These are phyloP conservation scores for Mortierella polycephala DNA, from an alignment of 371 early-diverging fungal species.

Conservation along the genomic window DNA sequence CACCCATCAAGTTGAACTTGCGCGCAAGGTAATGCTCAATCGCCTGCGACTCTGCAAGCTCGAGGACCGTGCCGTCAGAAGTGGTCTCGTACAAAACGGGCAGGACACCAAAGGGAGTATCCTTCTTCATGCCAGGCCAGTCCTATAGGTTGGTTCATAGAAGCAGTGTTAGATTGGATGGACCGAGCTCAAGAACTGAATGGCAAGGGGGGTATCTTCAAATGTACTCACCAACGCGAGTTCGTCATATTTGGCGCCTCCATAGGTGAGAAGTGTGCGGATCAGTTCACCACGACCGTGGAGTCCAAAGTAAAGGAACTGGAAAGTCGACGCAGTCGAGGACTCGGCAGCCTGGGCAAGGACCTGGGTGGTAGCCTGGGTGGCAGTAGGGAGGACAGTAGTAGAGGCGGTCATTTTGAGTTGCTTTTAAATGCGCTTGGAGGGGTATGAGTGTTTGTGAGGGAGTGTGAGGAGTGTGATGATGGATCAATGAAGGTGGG, in stretches of 20 bases:
- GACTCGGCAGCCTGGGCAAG: conserved; percentile 27
- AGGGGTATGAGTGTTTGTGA: background rate
- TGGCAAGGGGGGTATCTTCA: background rate
- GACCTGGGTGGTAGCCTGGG: conserved; percentile 19
- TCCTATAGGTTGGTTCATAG: background rate
- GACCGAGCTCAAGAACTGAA: background rate
- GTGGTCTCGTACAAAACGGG: conserved; percentile 60
- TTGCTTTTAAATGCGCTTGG: conserved; percentile 2
- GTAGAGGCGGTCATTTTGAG: conserved; percentile 4
- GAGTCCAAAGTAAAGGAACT: conserved; percentile 44
- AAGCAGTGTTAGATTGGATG: background rate
- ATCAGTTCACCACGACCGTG: conserved; percentile 46
- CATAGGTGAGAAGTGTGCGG: conserved; percentile 27
- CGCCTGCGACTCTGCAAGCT: conserved; percentile 57
- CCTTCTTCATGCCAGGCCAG: conserved; percentile 17
- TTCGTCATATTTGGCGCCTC: conserved; percentile 34
- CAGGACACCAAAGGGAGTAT: conserved; percentile 61
- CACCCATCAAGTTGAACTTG: conserved; percentile 29
- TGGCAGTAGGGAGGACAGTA: conserved; percentile 20
- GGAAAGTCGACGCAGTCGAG: conserved; percentile 28
- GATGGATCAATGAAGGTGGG: too few relatives aligned
- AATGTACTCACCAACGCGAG: conserved; percentile 27
- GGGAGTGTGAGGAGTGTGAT: background rate
- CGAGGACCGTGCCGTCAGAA: conserved; percentile 42
- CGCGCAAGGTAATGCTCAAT: conserved; percentile 65